Percentiles rank a stretch among this genome's conserved stretches.
phyloP scores from a whole-genome alignment of 148 eudicot species.

The Camellia lanceoleosa region DNA sequence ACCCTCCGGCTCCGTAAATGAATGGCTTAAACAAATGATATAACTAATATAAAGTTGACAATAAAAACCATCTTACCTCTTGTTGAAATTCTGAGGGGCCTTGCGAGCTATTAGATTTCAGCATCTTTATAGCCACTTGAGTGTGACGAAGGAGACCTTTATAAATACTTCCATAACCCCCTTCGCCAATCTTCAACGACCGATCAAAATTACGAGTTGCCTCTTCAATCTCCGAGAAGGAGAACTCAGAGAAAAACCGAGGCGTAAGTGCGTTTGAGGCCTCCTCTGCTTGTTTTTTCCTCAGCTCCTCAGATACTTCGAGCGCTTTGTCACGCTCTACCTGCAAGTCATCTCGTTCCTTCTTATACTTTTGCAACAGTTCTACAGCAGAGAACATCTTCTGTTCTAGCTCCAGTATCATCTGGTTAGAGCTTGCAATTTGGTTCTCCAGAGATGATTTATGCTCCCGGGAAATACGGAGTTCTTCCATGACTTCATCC shows the following conservation, averaged over 20 bases:
- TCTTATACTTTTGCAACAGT: constrained; percentile 60
- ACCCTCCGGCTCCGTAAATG: not conserved
- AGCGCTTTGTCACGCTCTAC: constrained; percentile 60
- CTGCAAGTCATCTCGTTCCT: constrained; percentile 65
- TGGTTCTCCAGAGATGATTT: constrained; percentile 51
- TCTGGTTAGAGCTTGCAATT: constrained; percentile 44
- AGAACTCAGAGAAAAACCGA: constrained; percentile 51
- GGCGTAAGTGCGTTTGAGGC: constrained; percentile 38
- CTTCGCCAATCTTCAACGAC: constrained; percentile 76
- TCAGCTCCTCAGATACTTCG: constrained; percentile 47
- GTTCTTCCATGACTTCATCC: constrained; percentile 40
- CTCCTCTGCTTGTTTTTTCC: constrained; percentile 34
- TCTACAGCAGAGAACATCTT: constrained; percentile 65
- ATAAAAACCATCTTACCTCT: constrained; percentile 56
- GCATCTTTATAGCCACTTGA: constrained; percentile 76
- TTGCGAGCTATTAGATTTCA: constrained; percentile 52
- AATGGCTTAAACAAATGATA: not conserved
- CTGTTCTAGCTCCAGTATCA: constrained; percentile 54
- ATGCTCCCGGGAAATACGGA: constrained; percentile 40
- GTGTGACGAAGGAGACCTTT: constrained; percentile 63
- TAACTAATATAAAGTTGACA: not conserved
- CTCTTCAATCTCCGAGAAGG: constrained; percentile 63
- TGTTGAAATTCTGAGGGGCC: constrained; percentile 74
- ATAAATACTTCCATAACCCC: constrained; percentile 72
- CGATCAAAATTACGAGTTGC: constrained; percentile 60